Evolutionary conservation across 352 stramenopile species (phyloP).

Genomic region (Elongisporangium prolatum): DNA sequence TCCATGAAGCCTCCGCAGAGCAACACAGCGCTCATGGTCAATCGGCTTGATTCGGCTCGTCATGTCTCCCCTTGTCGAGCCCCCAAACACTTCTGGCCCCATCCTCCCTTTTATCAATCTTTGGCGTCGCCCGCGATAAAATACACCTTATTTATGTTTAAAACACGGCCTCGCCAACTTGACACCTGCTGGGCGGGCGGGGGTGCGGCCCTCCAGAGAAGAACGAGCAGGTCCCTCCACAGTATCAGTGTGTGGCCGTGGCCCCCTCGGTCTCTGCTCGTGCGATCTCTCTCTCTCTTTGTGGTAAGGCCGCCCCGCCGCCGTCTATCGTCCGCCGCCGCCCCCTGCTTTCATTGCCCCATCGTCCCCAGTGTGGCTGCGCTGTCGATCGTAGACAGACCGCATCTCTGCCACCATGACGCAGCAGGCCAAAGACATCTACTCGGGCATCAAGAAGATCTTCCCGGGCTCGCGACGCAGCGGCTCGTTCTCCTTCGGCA

Average conservation of each 20-base stretch:
- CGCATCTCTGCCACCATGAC: conserved; percentile 26
- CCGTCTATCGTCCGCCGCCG: too few species aligned
- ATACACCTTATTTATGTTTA: not conserved
- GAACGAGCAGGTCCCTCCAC: not conserved
- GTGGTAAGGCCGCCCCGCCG: too few species aligned
- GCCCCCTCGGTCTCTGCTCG: not conserved
- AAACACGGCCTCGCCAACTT: not conserved
- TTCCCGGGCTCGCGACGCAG: conserved; percentile 44
- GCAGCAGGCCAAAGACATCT: conserved; percentile 75
- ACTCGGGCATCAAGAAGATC: conserved; percentile 80
- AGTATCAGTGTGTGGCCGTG: not conserved
- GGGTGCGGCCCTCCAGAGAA: not conserved
- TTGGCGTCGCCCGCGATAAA: not conserved
- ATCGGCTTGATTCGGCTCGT: not conserved
- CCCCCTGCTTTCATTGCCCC: not conserved
- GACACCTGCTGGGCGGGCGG: not conserved
- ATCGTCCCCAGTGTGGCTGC: not conserved
- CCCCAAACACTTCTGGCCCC: not conserved
- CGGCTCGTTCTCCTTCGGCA: conserved; percentile 45
- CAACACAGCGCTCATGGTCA: too few species aligned
- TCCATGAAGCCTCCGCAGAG: too few species aligned
- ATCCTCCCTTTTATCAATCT: not conserved
- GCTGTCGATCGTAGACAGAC: not conserved
- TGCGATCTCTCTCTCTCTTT: not conserved
- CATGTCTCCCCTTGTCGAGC: not conserved